Base-by-base conservation (phyloP, 1,284 basidiomycete genomes). In the Rhizoctonia solani region DNA sequence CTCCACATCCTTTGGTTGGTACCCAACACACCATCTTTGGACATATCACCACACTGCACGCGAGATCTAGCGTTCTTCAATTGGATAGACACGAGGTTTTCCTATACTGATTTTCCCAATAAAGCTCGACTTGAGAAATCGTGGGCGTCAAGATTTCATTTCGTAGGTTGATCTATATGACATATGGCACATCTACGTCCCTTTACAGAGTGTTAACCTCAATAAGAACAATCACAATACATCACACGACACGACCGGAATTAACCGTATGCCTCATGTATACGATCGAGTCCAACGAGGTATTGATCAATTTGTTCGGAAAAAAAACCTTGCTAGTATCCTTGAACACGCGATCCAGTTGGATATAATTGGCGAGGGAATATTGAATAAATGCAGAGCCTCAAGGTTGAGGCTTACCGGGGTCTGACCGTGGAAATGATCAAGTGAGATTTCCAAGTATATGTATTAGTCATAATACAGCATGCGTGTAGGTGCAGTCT, bases 71-170 rank as follows among this genome's bases (percentile, higher is more conserved):
- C 34, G 9, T 21, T 37, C 19, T 30, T 39, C 46, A 30, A 61
- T 14, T 29, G 59, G 2, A 27, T 2, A 34, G 42, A 53, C 49
- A 49, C 37, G 49, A 42, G 59, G 46, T 21, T 50, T 63, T 52
- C 39, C 19, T 53, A 11, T 13, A 5, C 6, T 44, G 14, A 49
- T 42, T 30, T 23, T 37, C 47, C 41, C 11, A 6, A 63, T 39
- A 52, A 2, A 47, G 58, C 30, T 52, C 42, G 32, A 49, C 11
- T 29, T 30, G 8, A 41, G n/a, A 53, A 2, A 29, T 9, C 8
- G 21, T 63, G 59, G 49, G 59, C 47, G 59, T 27, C 59, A 63
- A 63, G 37, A 52, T 41, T 41, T 63, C 59, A 63, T 63, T 63
- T 63, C 59, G 59, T 37, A 42, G 30, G 39, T 53, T 29, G 59